phyloP scores from a whole-genome alignment of 192 early-diverging fungal genomes.

The Chytriomyces hyalinus region DNA sequence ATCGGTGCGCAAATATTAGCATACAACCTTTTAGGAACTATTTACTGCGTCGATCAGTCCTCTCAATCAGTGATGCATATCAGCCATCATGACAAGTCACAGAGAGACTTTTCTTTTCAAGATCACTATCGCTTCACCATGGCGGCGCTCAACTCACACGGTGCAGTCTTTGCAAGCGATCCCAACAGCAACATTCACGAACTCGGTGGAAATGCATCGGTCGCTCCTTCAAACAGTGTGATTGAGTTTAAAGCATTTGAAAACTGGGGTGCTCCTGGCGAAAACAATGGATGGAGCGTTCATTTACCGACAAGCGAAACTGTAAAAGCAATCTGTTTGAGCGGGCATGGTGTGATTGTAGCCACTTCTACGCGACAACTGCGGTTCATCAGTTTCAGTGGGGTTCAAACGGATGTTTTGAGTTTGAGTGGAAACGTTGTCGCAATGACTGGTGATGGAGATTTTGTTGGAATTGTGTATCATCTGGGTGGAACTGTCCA shows the following conservation, averaged over 20 bases:
- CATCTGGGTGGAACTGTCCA: conserved; percentile 55
- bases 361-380: conserved; percentile 78
- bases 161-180: conserved; percentile 75
- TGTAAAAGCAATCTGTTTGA: conserved; percentile 69
- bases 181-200: conserved; percentile 32
- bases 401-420: conserved; percentile 77
- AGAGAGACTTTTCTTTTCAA: conserved; percentile 80
- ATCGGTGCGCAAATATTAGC: conserved; percentile 67
- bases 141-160: conserved; percentile 71
- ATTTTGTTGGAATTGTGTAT: conserved; percentile 47
- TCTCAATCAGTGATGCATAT: conserved; percentile 81
- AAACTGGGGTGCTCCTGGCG: conserved; percentile 73
- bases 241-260: conserved; percentile 64
- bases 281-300: conserved; percentile 54
- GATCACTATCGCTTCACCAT: conserved; percentile 80
- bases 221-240: background rate
- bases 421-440: conserved; percentile 61
- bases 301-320: conserved; percentile 10
- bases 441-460: conserved; percentile 43
- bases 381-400: conserved; percentile 78
- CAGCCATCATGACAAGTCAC: conserved; percentile 85
- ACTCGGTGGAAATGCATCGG: background rate
- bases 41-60: conserved; percentile 70
- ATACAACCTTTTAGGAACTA: conserved; percentile 84
- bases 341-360: conserved; percentile 66